Evolutionary conservation across 2,329 filamentous ascomycete species (phyloP).

Genomic region (Corinectria fuckeliana): DNA sequence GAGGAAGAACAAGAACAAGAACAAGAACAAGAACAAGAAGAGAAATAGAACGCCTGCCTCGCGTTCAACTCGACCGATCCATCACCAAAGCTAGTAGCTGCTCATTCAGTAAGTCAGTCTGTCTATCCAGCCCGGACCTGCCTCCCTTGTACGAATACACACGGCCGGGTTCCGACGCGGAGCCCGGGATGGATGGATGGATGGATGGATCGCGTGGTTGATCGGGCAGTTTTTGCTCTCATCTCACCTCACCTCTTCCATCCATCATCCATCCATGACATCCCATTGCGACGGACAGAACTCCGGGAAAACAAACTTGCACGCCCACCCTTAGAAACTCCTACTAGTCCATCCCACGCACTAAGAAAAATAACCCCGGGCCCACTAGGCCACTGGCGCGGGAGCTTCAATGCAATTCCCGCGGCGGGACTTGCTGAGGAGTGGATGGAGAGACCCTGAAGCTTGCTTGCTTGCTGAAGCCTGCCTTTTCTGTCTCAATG

Average conservation of each 20-base stretch:
- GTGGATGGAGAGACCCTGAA: background rate
- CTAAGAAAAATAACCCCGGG: background rate
- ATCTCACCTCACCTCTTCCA: background rate
- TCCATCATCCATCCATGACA: background rate
- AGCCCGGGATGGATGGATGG: background rate
- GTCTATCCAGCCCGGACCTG: background rate
- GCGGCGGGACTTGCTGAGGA: background rate
- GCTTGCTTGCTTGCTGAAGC: background rate
- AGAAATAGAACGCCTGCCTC: background rate
- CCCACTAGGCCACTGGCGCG: conserved; percentile 12
- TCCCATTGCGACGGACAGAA: too few species aligned
- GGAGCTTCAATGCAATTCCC: background rate
- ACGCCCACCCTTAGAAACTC: background rate
- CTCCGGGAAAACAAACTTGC: background rate
- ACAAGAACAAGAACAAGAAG: background rate
- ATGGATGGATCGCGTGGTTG: background rate
- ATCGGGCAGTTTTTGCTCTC: background rate
- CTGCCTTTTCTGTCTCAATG: too few species aligned
- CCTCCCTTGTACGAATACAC: background rate
- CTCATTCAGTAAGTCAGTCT: background rate
- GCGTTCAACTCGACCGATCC: background rate
- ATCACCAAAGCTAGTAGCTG: background rate
- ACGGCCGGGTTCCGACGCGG: background rate
- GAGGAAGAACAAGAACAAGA: background rate
- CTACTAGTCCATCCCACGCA: too few species aligned